phyloP scores from a whole-genome alignment of 768 basidiomycete genomes.

The Suillus placidus region DNA sequence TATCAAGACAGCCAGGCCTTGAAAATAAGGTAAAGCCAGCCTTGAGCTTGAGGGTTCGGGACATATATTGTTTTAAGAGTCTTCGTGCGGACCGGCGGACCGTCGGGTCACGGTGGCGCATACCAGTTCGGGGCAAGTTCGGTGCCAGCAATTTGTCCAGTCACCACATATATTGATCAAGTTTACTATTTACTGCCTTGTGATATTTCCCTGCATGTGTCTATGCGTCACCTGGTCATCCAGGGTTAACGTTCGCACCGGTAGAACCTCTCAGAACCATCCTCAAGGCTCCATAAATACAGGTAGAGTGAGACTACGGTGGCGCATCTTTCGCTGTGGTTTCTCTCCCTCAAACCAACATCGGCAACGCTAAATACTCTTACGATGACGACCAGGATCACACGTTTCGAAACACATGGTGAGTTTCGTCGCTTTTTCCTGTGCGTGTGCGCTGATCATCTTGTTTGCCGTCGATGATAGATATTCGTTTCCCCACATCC shows the following conservation, averaged over 20 bases:
- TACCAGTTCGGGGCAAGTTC: neutral
- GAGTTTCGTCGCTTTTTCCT: conserved; percentile 16
- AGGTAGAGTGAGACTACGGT: neutral
- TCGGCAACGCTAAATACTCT: neutral
- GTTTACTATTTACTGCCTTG: neutral
- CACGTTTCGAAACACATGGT: conserved; percentile 62
- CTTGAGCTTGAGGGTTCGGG: neutral
- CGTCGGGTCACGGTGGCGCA: neutral
- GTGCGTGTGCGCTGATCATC: neutral
- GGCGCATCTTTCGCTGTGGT: neutral
- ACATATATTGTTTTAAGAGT: neutral
- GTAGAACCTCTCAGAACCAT: neutral
- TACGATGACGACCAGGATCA: conserved; percentile 46
- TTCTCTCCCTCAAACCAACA: conserved; percentile 2
- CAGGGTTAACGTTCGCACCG: neutral
- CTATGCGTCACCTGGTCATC: conserved; percentile 1
- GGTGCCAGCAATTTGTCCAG: neutral
- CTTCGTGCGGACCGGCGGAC: neutral
- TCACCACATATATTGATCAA: neutral
- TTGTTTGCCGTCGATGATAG: conserved; percentile 40
- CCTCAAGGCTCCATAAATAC: neutral
- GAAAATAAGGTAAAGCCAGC: neutral
- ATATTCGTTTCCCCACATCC: conserved; percentile 92
- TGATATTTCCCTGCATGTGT: neutral
- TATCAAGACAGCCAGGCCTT: neutral